phyloP scores from a whole-genome alignment of 208 protist species.

The Endotrypanum monterogeii region DNA sequence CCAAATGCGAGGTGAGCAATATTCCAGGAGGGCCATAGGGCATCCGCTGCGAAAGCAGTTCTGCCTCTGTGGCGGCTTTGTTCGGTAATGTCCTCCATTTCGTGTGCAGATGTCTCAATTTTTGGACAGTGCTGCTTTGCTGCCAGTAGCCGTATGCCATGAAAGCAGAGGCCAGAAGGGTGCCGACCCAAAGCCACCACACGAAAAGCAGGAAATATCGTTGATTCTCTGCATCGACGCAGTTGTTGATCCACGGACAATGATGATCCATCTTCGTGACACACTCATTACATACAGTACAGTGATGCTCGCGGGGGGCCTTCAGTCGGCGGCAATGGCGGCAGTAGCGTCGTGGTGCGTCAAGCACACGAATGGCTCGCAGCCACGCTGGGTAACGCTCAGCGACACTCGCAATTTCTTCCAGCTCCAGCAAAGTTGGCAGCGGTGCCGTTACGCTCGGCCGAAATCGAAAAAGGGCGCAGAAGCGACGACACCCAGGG shows the following conservation, averaged over 20 bases:
- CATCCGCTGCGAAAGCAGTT: slow-evolving; percentile 16
- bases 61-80: slow-evolving; percentile 1
- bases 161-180: slow-evolving; percentile 31
- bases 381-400: slow-evolving; percentile 34
- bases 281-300: slow-evolving; percentile 71
- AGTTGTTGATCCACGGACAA: slow-evolving; percentile 92
- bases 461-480: not conserved
- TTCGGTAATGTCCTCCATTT: slow-evolving; percentile 10
- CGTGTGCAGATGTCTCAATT: not conserved
- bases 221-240: slow-evolving; percentile 84
- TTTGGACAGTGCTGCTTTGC: slow-evolving; percentile 29
- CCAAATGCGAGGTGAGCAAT: slow-evolving; percentile 32
- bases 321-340: slow-evolving; percentile 69
- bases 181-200: slow-evolving; percentile 51
- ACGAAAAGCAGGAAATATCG: slow-evolving; percentile 83
- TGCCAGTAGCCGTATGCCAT: slow-evolving; percentile 30
- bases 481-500: not conserved
- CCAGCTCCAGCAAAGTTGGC: slow-evolving; percentile 38
- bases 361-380: slow-evolving; percentile 48
- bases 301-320: slow-evolving; percentile 90
- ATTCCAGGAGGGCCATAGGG: slow-evolving; percentile 38
- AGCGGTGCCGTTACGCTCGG: not conserved
- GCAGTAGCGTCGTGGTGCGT: slow-evolving; percentile 70
- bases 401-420: slow-evolving; percentile 30
- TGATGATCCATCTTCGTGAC: slow-evolving; percentile 91